phyloP scores from a whole-genome alignment of 2,329 filamentous ascomycete species.

The Neofusicoccum cordaticola region DNA sequence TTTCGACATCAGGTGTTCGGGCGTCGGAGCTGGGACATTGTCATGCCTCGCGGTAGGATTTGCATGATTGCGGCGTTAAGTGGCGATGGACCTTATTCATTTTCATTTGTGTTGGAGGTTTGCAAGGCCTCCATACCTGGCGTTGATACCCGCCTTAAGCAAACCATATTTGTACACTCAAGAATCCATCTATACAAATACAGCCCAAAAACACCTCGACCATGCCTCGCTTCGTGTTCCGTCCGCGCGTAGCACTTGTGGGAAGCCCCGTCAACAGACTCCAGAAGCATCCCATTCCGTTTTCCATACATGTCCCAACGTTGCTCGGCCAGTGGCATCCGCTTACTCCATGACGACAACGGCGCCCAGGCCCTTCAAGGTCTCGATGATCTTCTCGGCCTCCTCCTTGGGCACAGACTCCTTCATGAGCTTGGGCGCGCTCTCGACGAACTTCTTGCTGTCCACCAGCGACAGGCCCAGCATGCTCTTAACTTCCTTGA shows the following conservation, averaged over 20 bases:
- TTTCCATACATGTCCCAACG: slow-evolving; percentile 1
- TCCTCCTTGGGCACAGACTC: slow-evolving; percentile 98
- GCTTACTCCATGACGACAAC: slow-evolving; percentile 84
- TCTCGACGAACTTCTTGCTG: slow-evolving; percentile 99
- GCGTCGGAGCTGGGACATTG: background rate
- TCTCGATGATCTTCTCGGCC: slow-evolving; percentile 95
- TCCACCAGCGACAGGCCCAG: slow-evolving; percentile 94
- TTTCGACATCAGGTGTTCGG: background rate
- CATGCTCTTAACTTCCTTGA: slow-evolving; percentile 99
- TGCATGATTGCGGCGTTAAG: slow-evolving; percentile 10
- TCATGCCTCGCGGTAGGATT: background rate
- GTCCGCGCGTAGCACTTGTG: background rate
- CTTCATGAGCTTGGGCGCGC: slow-evolving; percentile 97
- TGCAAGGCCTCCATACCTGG: background rate
- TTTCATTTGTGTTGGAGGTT: slow-evolving; percentile 27
- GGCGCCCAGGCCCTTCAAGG: slow-evolving; percentile 88
- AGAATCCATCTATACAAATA: slow-evolving; percentile 34
- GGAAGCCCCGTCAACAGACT: background rate
- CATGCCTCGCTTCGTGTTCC: slow-evolving; percentile 1
- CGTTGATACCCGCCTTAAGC: slow-evolving; percentile 18
- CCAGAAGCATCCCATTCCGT: slow-evolving; percentile 12
- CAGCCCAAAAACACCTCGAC: slow-evolving; percentile 22
- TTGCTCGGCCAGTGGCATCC: background rate
- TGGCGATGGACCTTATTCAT: slow-evolving; percentile 10
- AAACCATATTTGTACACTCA: slow-evolving; percentile 36